Base-by-base conservation (phyloP, 371 early-diverging fungal species). In the Funneliformis caledonium region DNA sequence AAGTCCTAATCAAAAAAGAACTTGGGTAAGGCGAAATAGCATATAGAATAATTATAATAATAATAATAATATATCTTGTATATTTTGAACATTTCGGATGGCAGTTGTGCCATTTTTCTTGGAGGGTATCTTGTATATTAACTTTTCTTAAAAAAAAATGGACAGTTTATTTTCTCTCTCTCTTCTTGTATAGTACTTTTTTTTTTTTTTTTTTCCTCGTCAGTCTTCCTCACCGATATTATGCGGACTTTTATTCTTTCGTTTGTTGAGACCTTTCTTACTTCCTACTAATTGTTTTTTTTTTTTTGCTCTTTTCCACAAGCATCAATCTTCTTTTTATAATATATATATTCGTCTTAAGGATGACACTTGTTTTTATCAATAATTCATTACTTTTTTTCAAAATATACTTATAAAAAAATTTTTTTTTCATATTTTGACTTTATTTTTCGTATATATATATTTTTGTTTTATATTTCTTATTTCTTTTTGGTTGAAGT, bases 21-120 rank as follows among this genome's bases (percentile, higher is more conserved):
- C 50, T n/a, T 77, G 77, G 77, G 22, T 77, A 64, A 42, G 78
- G 31, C 78, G 78, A 48, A 68, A 52, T 48, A 78, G 78, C 31
- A 67, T 78, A 78, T 78, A 78, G 68, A 56, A 52, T 16, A 52
- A 52, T 52, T 16, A 52, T 50, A 50, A 50, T 50, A 50, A 52
- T 52, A 52, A 52, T 52, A 16, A 52, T 52, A 52, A 52, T 52
- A 7, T 56, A 16, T 56, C 12, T 56, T 16, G 14, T 50, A 50
- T 50, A 19, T 56, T 52, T 56, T 6, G 56, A 56, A 56, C 56
- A 56, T 56, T 52, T 56, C 16, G 56, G 19, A 56, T 56, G 56
- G 19, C 56, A 4, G 56, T 56, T 56, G 56, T 6, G 56, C 56
- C 52, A 52, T 52, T 52, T 52, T 52, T 52, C 16, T 52, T 14